Evolutionary conservation across 176 grass and related monocot genomes (phyloP).

Genomic region (barley (Hordeum vulgare)): MorexV3_pseudomolecules_assembly NC_058521.1:146041308-146041807

Average conservation of each 20-base stretch:
- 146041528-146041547: background rate
- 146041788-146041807: constrained; percentile 85
- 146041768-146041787: constrained; percentile 88
- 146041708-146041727: constrained; percentile 93
- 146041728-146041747: constrained; percentile 85
- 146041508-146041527: background rate
- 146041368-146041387: constrained; percentile 70
- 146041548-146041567: constrained; percentile 52
- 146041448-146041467: constrained; percentile 94
- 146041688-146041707: constrained; percentile 84
- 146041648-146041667: constrained; percentile 96
- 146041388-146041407: constrained; percentile 44
- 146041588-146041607: constrained; percentile 90
- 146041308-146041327: constrained; percentile 75
- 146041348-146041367: constrained; percentile 67
- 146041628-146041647: constrained; percentile 98
- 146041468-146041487: constrained; percentile 85
- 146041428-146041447: constrained; percentile 71
- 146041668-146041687: constrained; percentile 89
- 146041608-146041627: constrained; percentile 86
- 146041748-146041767: constrained; percentile 51
- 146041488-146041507: background rate
- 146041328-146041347: constrained; percentile 87
- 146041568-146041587: constrained; percentile 66
- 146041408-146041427: constrained; percentile 70